Base-by-base conservation (phyloP, 805 yeast genomes). In the Metschnikowia proteae region DNA sequence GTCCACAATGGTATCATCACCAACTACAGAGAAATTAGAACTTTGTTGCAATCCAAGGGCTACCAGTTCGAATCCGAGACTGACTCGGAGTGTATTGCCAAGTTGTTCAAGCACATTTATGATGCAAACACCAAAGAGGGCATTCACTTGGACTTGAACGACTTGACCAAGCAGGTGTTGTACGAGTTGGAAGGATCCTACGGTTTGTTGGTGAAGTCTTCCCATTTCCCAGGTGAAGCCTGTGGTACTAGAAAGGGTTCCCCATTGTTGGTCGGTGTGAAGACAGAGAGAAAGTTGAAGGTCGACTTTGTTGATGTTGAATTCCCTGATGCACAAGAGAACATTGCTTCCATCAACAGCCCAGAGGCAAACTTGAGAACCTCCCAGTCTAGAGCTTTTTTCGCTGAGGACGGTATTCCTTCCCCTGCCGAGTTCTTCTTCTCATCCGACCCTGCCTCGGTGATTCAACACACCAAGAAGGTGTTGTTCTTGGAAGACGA, bases 1-100 rank as follows among this genome's bases (percentile, higher is more conserved):
- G 98, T 94, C 45, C 99, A 94, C 76, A 94, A 94, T 62, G 99
- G 99, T 77, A 94, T 94, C 67, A 89, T 94, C 70, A 94, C 99
- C 60, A 94, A 94, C 71, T 92, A 85, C 76, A 82, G 91, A 63
- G 97, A 88, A 61, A 81, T 94, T 65, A 88, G 86, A 67, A 87
- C 92, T 44, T 80, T 94, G 64, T 79, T 94, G 60, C 63, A 70
- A 44, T 75, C 85, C 53, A 89, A 90, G 70, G 98, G 98, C 48
- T 84, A 78, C 65, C 68, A 68, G 50, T 94, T 94, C 66, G 91
- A 84, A 68, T 83, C 92, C 49, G 98, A 92, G 57, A 94, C 99
- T 45, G 99, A 94, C 73, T 88, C 99, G 28, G 99, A 94, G 72
- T 88, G 96, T 71, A 94, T 94, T 65, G 99, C 99, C 59, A 91